Evolutionary conservation across 257 asterid genomes (phyloP), one percentile per base, ranked within the genome.

Genomic region (Jacaranda copaia): DNA sequence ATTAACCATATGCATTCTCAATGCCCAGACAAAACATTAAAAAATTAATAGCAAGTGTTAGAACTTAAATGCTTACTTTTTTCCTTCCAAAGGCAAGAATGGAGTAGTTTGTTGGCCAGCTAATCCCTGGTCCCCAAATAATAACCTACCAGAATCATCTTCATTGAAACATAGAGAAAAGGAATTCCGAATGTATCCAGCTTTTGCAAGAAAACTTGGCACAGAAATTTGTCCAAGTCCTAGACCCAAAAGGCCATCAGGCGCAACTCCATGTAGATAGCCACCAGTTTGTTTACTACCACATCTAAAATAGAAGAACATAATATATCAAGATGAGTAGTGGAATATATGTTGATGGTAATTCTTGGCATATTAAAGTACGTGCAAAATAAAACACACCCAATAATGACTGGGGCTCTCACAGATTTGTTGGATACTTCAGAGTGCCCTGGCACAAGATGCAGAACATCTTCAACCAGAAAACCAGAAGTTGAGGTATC

Each of bases 271-370:
- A 68, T 72, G 73, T 48, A 93, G 86, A 87, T 91, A 93, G 32
- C 87, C 90, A 76, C 98, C 97, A 78, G 90, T 89, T 85, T 93
- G 98, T 88, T 93, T 93, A 80, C 87, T 93, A 56, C 98, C 98
- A 79, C 98, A 93, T 70, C 98, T 93, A 80, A 75, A 76, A 84
- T 61, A 64, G 60, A 78, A 80, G 67, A 67, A 72, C 49, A 55
- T 52, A 36, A 59, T 19, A 63, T 61, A 78, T 63, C 74, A 51
- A 46, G 48, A 80, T 38, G 71, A 56, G 63, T 14, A 73, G 68
- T 39, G 18, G 48, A 55, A 16, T 67, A 46, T 25, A 45, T 68
- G 51, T 18, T 55, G 38, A 35, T 6, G 40, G 61, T 8, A 62
- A 43, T 69, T 66, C 67, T 42, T 19, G 56, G 68, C 19, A 42